These are phyloP conservation scores for Dendrocalamus sinicus DNA, from an alignment of 176 grass and related monocot genomes.

Conservation along the genomic window DNA sequence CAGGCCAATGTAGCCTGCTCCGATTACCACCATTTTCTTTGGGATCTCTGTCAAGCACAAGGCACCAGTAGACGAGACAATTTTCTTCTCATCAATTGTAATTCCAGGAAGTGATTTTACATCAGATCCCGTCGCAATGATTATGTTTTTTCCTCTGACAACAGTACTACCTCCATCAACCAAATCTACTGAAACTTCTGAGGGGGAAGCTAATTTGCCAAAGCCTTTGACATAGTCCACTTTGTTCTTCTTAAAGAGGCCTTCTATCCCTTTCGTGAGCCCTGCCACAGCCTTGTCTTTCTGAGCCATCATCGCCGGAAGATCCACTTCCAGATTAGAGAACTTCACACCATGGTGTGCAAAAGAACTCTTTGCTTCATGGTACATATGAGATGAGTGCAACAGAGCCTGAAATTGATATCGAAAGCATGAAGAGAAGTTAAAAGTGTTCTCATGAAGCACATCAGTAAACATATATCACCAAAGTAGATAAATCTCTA, in stretches of 20 bases:
- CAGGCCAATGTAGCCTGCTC: slow-evolving; percentile 95
- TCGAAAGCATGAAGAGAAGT: slow-evolving; percentile 2
- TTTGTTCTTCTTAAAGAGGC: slow-evolving; percentile 98
- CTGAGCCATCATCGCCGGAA: slow-evolving; percentile 93
- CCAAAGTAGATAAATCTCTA: slow-evolving; percentile 11
- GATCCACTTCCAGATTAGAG: slow-evolving; percentile 81
- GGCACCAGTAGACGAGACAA: slow-evolving; percentile 98
- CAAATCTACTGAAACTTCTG: slow-evolving; percentile 92
- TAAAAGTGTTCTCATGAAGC: slow-evolving; percentile 22
- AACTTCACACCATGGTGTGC: slow-evolving; percentile 89
- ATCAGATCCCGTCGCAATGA: slow-evolving; percentile 96
- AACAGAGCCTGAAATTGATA: slow-evolving; percentile 78
- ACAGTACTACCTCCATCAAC: slow-evolving; percentile 75
- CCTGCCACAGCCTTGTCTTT: slow-evolving; percentile 95
- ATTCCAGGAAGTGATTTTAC: slow-evolving; percentile 94
- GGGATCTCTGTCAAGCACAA: slow-evolving; percentile 76
- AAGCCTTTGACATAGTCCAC: slow-evolving; percentile 93
- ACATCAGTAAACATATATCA: not conserved
- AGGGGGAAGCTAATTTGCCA: slow-evolving; percentile 81
- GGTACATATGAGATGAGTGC: slow-evolving; percentile 97
- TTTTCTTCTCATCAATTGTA: slow-evolving; percentile 94
- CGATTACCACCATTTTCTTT: slow-evolving; percentile 94
- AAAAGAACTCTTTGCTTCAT: slow-evolving; percentile 89
- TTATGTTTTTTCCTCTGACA: slow-evolving; percentile 88
- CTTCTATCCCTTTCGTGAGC: slow-evolving; percentile 92